Evolutionary conservation across 768 basidiomycete species (phyloP), one percentile per base, ranked within the genome.

Genomic region (Trametes villosa): DNA sequence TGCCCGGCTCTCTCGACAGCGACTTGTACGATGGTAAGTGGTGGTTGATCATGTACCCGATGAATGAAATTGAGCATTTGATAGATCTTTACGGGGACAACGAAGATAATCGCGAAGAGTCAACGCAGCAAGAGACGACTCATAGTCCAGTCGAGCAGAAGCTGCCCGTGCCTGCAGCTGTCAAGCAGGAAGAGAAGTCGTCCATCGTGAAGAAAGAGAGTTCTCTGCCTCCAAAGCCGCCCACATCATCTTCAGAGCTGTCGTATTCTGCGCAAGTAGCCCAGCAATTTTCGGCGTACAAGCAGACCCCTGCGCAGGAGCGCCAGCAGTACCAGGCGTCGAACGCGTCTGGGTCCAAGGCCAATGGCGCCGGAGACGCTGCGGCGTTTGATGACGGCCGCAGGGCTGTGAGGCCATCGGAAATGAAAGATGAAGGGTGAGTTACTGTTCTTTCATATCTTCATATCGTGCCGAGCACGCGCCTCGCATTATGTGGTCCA

Each of bases 361-460:
- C 53, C 62, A 75, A 68, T 61, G 74, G 52, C 65, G 68, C 49
- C 62, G 71, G 40, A 68, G 20, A 72, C 75, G 17, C 77, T 77
- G 60, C 20, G n/a, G 38, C 47, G 29, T 55, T 7, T 20, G 81
- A 46, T 84, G 88, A 70, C 82, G 89, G 50, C 83, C 82, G 53
- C 11, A 44, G 67, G 42, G 51, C 61, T 8, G 76, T 93, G 30
- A 82, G 91, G 27, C 91, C 91, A 22, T 88, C 87, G 12, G 94
- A 96, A 75, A 94, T 93, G 92, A 93, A 93, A 74, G 94, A 96
- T 68, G 94, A 95, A 91, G 94, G 94, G 94, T 96, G 84, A 92
- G 94, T 64, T 24, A 26, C 34, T 34, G 34, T 48, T 27, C 30
- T 15, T 15, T 31, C 45, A 8, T 24, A 27, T 33, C 30, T 36